Conservation (phyloP, 2,329 filamentous ascomycete species). For the Colletotrichum liriopes region DNA sequence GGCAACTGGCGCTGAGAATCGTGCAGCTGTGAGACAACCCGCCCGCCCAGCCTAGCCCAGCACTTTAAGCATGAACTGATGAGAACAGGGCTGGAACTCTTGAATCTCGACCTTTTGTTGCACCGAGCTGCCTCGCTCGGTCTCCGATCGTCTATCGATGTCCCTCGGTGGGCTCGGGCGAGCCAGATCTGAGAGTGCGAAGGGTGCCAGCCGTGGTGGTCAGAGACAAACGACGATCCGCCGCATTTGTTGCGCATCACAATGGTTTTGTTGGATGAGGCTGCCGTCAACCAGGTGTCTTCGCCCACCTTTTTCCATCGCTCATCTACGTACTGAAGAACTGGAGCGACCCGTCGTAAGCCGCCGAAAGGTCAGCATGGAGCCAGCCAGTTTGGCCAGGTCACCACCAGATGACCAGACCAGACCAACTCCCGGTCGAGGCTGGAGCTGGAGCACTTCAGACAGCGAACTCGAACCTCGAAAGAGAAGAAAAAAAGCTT, state of each 20-base stretch:
- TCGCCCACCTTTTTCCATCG: conserved; percentile 18
- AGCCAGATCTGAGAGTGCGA: not conserved
- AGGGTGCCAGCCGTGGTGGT: not conserved
- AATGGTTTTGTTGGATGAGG: conserved; percentile 34
- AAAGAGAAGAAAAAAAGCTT: conserved; percentile 22
- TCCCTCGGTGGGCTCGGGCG: conserved; percentile 10
- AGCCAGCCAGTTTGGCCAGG: conserved; percentile 11
- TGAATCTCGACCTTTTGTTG: conserved; percentile 9
- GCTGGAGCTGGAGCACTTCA: conserved; percentile 22
- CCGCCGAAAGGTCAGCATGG: conserved; percentile 30
- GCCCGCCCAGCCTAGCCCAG: conserved; percentile 18
- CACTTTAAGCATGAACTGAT: conserved; percentile 16
- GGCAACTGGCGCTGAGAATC: conserved; percentile 15
- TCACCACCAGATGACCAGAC: not conserved
- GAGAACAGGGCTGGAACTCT: conserved; percentile 27
- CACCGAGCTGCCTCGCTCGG: conserved; percentile 16
- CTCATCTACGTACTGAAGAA: conserved; percentile 21
- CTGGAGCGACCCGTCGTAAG: conserved; percentile 24
- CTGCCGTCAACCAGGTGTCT: conserved; percentile 1
- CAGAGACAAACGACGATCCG: conserved; percentile 27
- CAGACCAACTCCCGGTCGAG: conserved; percentile 10
- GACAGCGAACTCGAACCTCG: not conserved
- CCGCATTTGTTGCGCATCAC: conserved; percentile 31
- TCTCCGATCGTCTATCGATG: conserved; percentile 15
- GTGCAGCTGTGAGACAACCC: conserved; percentile 9